These are phyloP conservation scores for Saccharomycopsis fermentans DNA, from an alignment of 805 yeast genomes.

Conservation along the genomic window DNA sequence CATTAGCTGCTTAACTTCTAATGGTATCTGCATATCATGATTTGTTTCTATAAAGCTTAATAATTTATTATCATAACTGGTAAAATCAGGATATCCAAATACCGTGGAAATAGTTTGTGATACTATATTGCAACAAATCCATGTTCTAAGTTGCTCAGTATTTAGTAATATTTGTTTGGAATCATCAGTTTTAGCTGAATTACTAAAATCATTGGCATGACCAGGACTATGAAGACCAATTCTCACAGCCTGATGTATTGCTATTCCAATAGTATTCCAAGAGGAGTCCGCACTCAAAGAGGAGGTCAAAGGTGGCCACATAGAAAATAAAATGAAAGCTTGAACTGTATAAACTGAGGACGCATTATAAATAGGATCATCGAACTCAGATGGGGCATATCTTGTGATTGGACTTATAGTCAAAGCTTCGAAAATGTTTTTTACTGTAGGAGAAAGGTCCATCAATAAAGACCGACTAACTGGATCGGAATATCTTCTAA, in stretches of 20 bases:
- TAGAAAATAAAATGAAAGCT: conserved; percentile 77
- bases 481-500: conserved; percentile 46
- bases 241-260: conserved; percentile 84
- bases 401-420: conserved; percentile 85
- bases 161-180: conserved; percentile 34
- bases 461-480: conserved; percentile 38
- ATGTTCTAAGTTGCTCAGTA: conserved; percentile 75
- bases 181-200: conserved; percentile 27
- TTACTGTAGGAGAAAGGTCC: conserved; percentile 56
- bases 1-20: conserved; percentile 61
- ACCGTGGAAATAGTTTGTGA: conserved; percentile 86
- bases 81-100: conserved; percentile 91
- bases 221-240: conserved; percentile 86
- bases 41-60: conserved; percentile 31
- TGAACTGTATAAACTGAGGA: conserved; percentile 92
- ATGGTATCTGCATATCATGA: conserved; percentile 36
- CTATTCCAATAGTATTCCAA: conserved; percentile 92
- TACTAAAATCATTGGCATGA: conserved; percentile 41
- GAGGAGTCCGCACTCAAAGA: conserved; percentile 92
- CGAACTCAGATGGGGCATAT: conserved; percentile 66
- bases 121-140: conserved; percentile 89
- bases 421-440: conserved; percentile 72
- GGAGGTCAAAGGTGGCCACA: conserved; percentile 95
- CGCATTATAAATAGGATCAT: conserved; percentile 75
- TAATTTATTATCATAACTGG: conserved; percentile 68